These are phyloP conservation scores for Silene uniflora DNA, from an alignment of 148 eudicot genomes.

Conservation along the genomic window DNA sequence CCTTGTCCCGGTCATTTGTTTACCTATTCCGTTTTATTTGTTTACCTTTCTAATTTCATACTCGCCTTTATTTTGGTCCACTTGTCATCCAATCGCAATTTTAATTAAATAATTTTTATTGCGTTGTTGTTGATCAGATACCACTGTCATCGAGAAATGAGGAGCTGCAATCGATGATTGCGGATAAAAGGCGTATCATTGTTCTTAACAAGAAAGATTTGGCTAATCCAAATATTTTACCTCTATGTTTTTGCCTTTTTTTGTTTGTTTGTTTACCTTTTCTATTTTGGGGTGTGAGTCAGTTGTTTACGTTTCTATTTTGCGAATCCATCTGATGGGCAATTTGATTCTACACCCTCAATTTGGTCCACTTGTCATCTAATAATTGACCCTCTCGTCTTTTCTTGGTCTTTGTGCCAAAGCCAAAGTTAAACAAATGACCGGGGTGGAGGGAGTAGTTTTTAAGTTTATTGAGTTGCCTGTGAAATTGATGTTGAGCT, in stretches of 20 bases:
- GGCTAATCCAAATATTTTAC: conserved; percentile 91
- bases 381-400: too few species aligned
- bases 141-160: conserved; percentile 86
- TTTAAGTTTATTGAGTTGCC: neutral
- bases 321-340: too few species aligned
- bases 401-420: too few species aligned
- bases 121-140: conserved; percentile 37
- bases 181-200: conserved; percentile 70
- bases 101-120: neutral
- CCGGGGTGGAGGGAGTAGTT: too few species aligned
- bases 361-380: too few species aligned
- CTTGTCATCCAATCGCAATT: too few species aligned
- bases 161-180: conserved; percentile 67
- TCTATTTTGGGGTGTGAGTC: neutral
- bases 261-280: neutral
- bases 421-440: too few species aligned
- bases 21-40: too few species aligned
- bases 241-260: conserved; percentile 32
- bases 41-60: too few species aligned
- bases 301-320: too few species aligned
- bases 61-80: too few species aligned
- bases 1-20: neutral
- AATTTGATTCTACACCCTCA: too few species aligned
- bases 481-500: neutral
- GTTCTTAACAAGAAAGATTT: conserved; percentile 97